Evolutionary conservation across 202 grass and related monocot genomes (phyloP), one percentile per base, ranked within the genome.

Genomic region (Panicum hallii): DNA sequence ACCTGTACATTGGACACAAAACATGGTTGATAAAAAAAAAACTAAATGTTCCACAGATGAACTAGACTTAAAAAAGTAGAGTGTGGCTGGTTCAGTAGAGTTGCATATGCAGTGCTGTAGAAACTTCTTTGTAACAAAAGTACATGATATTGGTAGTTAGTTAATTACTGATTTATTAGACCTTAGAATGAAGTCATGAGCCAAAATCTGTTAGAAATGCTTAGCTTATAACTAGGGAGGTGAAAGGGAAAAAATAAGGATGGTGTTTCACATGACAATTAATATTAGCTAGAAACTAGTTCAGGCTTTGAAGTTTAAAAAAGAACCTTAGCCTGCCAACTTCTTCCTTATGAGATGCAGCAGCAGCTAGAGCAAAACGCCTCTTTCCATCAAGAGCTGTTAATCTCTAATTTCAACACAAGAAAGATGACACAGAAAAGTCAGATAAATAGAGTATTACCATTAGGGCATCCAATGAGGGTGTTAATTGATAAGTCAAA

Each of bases 281-380:
- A 67, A 66, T 78, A 22, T 82, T 71, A 78, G 32, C 23, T 57
- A 43, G 5, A 61, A 45, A 61, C 20, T 62, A 77, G 40, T 30
- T 46, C 12, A 30, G 65, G 26, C 8, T 57, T 46, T 71, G 16
- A 61, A 82, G 17, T 38, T 82, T 4, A 16, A 57, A 72, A 66
- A 32, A 5, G 16, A 56, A 99, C 97, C 93, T 99, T 70, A 99
- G 86, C 83, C 90, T 81, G 72, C 90, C 97, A 91, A 99, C 97
- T 88, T 99, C 97, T 91, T 99, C 93, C 89, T 97, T 99, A 63
- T 99, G 97, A 90, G 97, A 99, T 80, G 67, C 76, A 85, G 97
- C 97, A 83, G 93, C 87, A 77, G 97, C 97, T 94, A 99, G 84
- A 87, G 91, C 97, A 91, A 99, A 99, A 86, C 97, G 93, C 57